Percentiles rank a stretch among this genome's conserved stretches.
Conservation (phyloP, 768 basidiomycete genomes). For the Nevesoporus exiguus region DNA sequence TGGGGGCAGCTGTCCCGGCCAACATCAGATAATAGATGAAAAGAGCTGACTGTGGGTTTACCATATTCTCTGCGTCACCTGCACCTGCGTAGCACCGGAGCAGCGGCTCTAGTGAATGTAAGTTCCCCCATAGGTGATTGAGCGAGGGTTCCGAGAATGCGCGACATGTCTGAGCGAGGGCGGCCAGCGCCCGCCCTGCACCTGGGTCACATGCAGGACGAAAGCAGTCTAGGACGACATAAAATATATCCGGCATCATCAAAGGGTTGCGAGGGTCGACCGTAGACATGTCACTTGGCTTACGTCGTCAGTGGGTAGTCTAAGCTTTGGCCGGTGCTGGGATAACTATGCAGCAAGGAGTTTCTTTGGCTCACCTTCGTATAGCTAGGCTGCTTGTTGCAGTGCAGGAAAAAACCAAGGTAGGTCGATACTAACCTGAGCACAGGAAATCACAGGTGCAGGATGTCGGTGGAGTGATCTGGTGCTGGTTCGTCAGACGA, state of each 20-base stretch:
- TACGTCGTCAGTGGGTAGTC: background rate
- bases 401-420: too few species aligned
- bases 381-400: too few species aligned
- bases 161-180: constrained; percentile 12
- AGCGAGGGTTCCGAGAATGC: constrained; percentile 10
- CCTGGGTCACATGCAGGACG: background rate
- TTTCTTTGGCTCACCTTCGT: too few species aligned
- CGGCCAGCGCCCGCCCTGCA: background rate
- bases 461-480: too few species aligned
- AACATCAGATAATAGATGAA: constrained; percentile 5
- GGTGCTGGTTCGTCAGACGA: too few species aligned
- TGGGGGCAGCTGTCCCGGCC: background rate
- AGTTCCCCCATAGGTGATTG: constrained; percentile 7
- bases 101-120: constrained; percentile 11
- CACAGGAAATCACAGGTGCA: too few species aligned
- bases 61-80: background rate
- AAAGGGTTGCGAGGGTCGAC: background rate
- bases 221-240: constrained; percentile 1
- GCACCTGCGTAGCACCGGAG: constrained; percentile 7
- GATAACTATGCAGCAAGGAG: background rate
- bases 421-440: too few species aligned
- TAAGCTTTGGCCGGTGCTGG: too few species aligned
- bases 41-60: background rate
- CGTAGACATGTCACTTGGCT: background rate
- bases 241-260: constrained; percentile 9